Conservation (phyloP, 305 asterid species). For the Fraxinus platypoda region DNA sequence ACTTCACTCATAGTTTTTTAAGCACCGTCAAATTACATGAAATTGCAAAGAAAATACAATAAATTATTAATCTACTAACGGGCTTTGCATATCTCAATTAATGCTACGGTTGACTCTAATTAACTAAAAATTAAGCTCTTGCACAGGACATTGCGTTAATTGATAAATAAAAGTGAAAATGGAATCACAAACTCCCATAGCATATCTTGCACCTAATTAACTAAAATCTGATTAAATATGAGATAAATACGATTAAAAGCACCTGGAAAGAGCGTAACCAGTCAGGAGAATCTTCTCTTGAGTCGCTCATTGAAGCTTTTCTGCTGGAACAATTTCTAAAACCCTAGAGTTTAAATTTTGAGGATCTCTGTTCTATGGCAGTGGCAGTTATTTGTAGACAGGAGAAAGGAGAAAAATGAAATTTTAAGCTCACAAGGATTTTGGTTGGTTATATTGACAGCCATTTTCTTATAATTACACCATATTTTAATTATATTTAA, state of each 20-base stretch:
- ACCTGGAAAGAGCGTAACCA: slow-evolving; percentile 85
- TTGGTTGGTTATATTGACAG: too few species aligned
- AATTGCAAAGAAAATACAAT: not conserved
- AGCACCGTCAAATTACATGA: not conserved
- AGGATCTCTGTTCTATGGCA: slow-evolving; percentile 7
- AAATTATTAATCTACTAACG: not conserved
- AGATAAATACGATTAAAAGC: not conserved
- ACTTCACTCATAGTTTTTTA: not conserved
- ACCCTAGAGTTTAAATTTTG: slow-evolving; percentile 25
- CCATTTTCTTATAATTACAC: too few species aligned
- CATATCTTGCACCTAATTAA: not conserved
- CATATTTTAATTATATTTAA: too few species aligned
- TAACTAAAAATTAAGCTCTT: slow-evolving; percentile 1
- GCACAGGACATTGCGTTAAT: not conserved
- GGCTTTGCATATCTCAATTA: not conserved
- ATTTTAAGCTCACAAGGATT: not conserved
- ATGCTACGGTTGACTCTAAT: not conserved
- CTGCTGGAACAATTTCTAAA: slow-evolving; percentile 14
- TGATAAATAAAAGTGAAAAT: not conserved
- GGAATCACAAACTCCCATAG: not conserved
- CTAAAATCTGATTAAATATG: slow-evolving; percentile 4
- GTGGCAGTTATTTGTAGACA: slow-evolving; percentile 6
- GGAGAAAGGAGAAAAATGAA: not conserved
- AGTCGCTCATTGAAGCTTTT: slow-evolving; percentile 41
- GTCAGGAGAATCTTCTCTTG: slow-evolving; percentile 82